These are phyloP conservation scores for Bryoglossum gracile DNA, from an alignment of 495 filamentous ascomycete species.

Conservation along the genomic window DNA sequence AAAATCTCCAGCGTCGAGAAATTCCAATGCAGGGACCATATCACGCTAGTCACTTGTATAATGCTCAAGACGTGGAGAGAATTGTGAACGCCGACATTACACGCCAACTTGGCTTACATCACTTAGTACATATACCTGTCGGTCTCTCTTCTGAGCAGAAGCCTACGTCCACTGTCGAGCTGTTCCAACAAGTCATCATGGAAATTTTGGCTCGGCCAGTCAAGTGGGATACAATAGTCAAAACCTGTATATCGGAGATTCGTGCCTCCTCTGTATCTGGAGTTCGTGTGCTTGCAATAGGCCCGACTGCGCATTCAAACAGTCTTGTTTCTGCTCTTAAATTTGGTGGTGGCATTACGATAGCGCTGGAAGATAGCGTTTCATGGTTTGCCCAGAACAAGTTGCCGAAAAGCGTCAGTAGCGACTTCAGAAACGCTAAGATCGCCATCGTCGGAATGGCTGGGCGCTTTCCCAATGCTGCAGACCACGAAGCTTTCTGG, in stretches of 20 bases:
- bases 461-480: slow-evolving; percentile 23
- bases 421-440: slow-evolving; percentile 61
- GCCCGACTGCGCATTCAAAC: slow-evolving; percentile 14
- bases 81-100: slow-evolving; percentile 7
- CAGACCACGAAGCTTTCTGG: slow-evolving; percentile 7
- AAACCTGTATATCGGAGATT: slow-evolving; percentile 2
- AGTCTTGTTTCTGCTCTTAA: slow-evolving; percentile 37
- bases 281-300: slow-evolving; percentile 6
- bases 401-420: slow-evolving; percentile 67
- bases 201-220: slow-evolving; percentile 9
- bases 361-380: slow-evolving; percentile 32
- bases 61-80: slow-evolving; percentile 11
- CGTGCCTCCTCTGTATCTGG: neutral
- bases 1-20: slow-evolving; percentile 44
- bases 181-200: slow-evolving; percentile 7
- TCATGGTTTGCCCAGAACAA: slow-evolving; percentile 48
- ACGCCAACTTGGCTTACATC: neutral
- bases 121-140: neutral
- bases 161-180: slow-evolving; percentile 1
- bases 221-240: slow-evolving; percentile 6
- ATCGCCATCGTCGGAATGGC: slow-evolving; percentile 38
- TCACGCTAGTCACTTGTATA: slow-evolving; percentile 68
- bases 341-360: slow-evolving; percentile 32
- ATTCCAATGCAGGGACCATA: slow-evolving; percentile 74
- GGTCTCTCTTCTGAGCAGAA: neutral